Base-by-base conservation (phyloP, 805 yeast genomes). In the Ascoidea asiatica region DNA sequence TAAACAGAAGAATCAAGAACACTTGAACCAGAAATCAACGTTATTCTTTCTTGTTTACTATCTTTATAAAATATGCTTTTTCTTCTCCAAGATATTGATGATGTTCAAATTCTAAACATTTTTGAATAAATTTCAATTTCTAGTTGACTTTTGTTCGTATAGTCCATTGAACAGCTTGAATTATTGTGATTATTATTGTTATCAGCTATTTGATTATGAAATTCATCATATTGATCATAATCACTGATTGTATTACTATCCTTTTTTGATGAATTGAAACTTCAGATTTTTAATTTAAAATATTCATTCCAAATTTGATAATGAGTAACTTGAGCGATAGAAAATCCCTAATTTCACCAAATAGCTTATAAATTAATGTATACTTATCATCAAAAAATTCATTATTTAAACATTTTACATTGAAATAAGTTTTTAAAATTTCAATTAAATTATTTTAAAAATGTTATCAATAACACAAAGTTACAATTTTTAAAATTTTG, bases 261-360 rank as follows among this genome's bases (percentile, higher is more conserved):
- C 8, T 29, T 29, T 11, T 29, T 29, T 11, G 15, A 11, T 29
- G 35, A 29, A 29, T 29, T 15, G 4, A 29, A 29, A 29, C 15
- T 15, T 11, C 15, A 29, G 69, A 37, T 69, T 66, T 36, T 38
- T 45, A 49, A 47, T 33, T 49, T 76, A 51, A 76, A 76, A 63
- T 85, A 90, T 60, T 92, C 95, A 59, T 88, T 87, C 43, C 92
- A 67, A 56, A 92, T 83, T 59, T 84, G 84, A 42, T 84, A 81
- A 58, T 90, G 97, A 0, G 97, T 87, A 48, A 85, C 75, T 63
- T 90, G 98, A 3, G 95, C 86, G 38, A 84, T 67, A 23, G 97
- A 60, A 77, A 86, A 63, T 90, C 98, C 87, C 90, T 83, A 79
- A 90, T 82, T 61, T 90, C 98, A 59, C 92, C 98, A 49, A 90